Evolutionary conservation across 495 filamentous ascomycete genomes (phyloP), one percentile per base, ranked within the genome.

Genomic region (Friedmanniomyces endolithicus): DNA sequence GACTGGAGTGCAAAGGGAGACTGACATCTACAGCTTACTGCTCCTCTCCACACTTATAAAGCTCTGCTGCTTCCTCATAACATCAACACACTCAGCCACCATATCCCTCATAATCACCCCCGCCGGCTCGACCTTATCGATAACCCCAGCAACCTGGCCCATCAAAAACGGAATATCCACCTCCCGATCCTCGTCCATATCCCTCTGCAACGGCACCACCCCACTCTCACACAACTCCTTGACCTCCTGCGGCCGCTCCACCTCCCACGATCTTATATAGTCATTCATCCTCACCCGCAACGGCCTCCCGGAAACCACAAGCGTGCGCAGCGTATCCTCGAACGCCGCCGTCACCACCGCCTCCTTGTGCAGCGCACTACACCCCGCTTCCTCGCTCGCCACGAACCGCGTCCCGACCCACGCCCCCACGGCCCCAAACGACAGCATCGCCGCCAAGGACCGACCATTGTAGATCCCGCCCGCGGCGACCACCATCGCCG

Each of bases 121-220:
- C 0, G 90, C 90, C 1, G 90, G 88, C 71, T 86, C 78, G 39
- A 96, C 76, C 47, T 83, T 77, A 37, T 70, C 66, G 24, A 96
- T 80, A 11, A 78, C 72, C 1, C 84, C 90, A 0, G 88, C 85
- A 16, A 95, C 88, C 72, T 94, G 87, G n/a, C 88, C 88, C 88
- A 95, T 95, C 59, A 95, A 60, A 68, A 87, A 89, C 27, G 88
- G 88, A 53, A 83, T 73, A 64, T 94, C 87, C 35, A 92, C 71
- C 56, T 92, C 87, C 51, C 78, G 79, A 19, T 72, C 75, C 17
- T 72, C 76, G 43, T 90, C 85, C 66, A 94, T 68, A 70, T 95
- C 88, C 65, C 84, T 72, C 71, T 83, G 78, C 63, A 94, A 71
- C 0, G 88, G 88, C 58, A 92, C 83, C 27, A 92, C 65, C 1